phyloP scores from a whole-genome alignment of 768 basidiomycete species.

The Amyloporia xantha region DNA sequence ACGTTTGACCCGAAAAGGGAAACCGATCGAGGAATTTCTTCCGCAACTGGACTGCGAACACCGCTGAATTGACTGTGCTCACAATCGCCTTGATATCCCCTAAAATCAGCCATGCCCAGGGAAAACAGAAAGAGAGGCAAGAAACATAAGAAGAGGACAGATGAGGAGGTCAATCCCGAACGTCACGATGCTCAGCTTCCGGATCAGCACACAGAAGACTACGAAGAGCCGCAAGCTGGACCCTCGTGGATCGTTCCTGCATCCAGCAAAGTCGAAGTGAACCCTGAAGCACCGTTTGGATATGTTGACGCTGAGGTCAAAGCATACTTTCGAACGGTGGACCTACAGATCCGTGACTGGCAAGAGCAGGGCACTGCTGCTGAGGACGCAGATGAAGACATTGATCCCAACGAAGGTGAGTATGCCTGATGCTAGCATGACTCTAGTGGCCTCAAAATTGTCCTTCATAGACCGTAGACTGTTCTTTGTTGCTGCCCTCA shows the following conservation, averaged over 20 bases:
- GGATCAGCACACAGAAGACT: slow-evolving; percentile 10
- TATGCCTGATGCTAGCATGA: not conserved
- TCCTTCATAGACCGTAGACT: slow-evolving; percentile 13
- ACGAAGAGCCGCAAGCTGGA: slow-evolving; percentile 25
- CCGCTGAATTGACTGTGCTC: too few relatives aligned
- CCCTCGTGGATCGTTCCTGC: slow-evolving; percentile 69
- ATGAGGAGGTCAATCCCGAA: slow-evolving; percentile 20
- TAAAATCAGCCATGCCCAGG: slow-evolving; percentile 71
- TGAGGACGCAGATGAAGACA: slow-evolving; percentile 35
- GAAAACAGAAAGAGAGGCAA: slow-evolving; percentile 74
- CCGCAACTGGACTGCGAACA: too few relatives aligned
- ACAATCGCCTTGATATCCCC: not conserved
- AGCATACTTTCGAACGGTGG: slow-evolving; percentile 87
- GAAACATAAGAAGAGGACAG: slow-evolving; percentile 53
- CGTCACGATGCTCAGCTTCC: slow-evolving; percentile 16
- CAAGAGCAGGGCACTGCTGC: slow-evolving; percentile 47
- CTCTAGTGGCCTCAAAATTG: too few relatives aligned
- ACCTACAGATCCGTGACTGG: slow-evolving; percentile 84
- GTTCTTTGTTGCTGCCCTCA: slow-evolving; percentile 48
- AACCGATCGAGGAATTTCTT: slow-evolving; percentile 3
- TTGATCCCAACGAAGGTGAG: slow-evolving; percentile 69
- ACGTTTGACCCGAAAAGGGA: slow-evolving; percentile 2
- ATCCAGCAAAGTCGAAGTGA: slow-evolving; percentile 29
- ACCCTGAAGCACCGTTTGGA: slow-evolving; percentile 80
- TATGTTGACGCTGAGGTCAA: slow-evolving; percentile 86